Evolutionary conservation across 306 rosid genomes (phyloP), one percentile per base, ranked within the genome.

Genomic region (Macrotyloma uniflorum): DNA sequence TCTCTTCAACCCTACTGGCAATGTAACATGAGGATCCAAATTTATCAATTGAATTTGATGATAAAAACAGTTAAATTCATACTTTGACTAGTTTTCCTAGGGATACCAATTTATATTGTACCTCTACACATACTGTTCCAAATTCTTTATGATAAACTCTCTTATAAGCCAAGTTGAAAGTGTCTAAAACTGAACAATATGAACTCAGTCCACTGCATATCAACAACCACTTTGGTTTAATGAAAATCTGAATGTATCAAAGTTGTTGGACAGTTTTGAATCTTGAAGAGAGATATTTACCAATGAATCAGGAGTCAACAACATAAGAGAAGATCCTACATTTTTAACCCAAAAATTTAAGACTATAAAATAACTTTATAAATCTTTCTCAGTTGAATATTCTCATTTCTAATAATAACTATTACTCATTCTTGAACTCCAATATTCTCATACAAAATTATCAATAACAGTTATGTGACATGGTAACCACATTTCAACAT

Each of bases 201-300:
- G 28, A 80, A 18, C 14, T 74, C 35, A 28, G 32, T 67, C 22
- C 70, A 43, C 67, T 46, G 47, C 76, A 66, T 54, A 14, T 75
- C 26, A 45, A 62, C 26, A 45, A 62, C 16, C 8, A 23, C 26
- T 19, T 58, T 26, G 10, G 35, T 61, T 33, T 30, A 8, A 32
- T 11, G 66, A 61, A 79, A 61, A 47, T 66, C 5, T 18, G 35
- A 7, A 40, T 35, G 63, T 70, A 26, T 62, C 23, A 50, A 0
- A 80, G 47, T 38, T 53, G 40, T 26, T 76, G 80, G n/a, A n/a
- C n/a, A n/a, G n/a, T n/a, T n/a, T n/a, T n/a, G n/a, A n/a, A n/a
- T n/a, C n/a, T n/a, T n/a, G n/a, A n/a, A n/a, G n/a, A n/a, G n/a
- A n/a, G n/a, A n/a, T n/a, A n/a, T n/a, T n/a, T n/a, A n/a, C n/a